Percentiles rank a stretch among this genome's conserved stretches.
phyloP scores from a whole-genome alignment of 331 rosid species.

The Quercus phellos region DNA sequence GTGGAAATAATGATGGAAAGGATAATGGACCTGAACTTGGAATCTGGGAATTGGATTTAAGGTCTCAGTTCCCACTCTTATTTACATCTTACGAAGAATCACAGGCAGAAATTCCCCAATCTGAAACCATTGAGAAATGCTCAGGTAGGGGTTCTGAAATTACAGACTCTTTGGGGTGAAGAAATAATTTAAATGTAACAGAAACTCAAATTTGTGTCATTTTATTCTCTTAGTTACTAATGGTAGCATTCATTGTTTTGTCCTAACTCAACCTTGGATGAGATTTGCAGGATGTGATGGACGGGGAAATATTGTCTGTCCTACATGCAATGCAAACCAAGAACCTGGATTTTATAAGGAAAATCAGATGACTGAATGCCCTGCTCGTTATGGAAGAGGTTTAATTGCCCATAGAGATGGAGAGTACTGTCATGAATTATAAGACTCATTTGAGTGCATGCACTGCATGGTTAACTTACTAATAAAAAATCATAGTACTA shows the following conservation, averaged over 20 bases:
- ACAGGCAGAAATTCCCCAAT: conserved; percentile 66
- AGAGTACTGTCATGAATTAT: too few relatives aligned
- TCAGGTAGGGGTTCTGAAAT: conserved; percentile 47
- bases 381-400: conserved; percentile 85
- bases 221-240: not conserved
- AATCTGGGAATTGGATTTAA: conserved; percentile 86
- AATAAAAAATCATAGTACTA: not conserved
- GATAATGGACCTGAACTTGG: conserved; percentile 73
- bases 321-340: conserved; percentile 64
- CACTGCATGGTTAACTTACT: too few relatives aligned
- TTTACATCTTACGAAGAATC: conserved; percentile 60
- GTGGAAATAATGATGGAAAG: conserved; percentile 67
- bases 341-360: conserved; percentile 74
- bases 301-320: conserved; percentile 57
- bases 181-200: not conserved
- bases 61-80: conserved; percentile 80
- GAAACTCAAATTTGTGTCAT: not conserved
- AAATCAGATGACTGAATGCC: conserved; percentile 66
- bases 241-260: not conserved
- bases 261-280: conserved; percentile 20
- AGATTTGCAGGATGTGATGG: conserved; percentile 68
- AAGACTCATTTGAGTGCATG: too few relatives aligned
- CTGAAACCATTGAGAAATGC: conserved; percentile 73
- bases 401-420: conserved; percentile 80
- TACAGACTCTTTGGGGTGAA: not conserved